Evolutionary conservation across 2,329 filamentous ascomycete species (phyloP), one percentile per base, ranked within the genome.

Genomic region (Phialocephala sp.): DNA sequence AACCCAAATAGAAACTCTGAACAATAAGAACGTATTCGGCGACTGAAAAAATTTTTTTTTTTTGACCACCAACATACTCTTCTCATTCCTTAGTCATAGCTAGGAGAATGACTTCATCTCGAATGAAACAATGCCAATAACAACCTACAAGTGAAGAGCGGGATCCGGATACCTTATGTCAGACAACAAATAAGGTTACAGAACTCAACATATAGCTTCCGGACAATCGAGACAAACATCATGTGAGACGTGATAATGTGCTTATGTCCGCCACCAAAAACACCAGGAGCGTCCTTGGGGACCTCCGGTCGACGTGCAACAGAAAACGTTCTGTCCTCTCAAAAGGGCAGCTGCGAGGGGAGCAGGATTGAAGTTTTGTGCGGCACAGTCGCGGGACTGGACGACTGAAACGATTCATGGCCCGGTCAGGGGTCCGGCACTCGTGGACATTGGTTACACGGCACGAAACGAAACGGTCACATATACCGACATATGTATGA

Each of bases 251-350:
- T 3, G 9, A 41, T 8, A 41, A 41, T 14, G 15, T 18, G 15
- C 12, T 41, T 41, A 41, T 14, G 37, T 41, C 37, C 37, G 37
- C 37, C 11, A 41, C 37, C 12, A 12, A 32, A 32, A 32, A 32
- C 27, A 14, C 37, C 37, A 41, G 37, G 45, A 50, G 20, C 43
- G n/a, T n/a, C 8, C 43, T 45, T 45, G 43, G 45, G n/a, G 45
- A 50, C 18, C 18, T 50, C 45, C 45, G 45, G n/a, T 50, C 18
- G 45, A 50, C 45, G 45, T 50, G 45, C 45, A 50, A 54, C 50
- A 54, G 15, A 35, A 12, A 54, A 54, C 1, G 18, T 18, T 35
- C 18, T 35, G 22, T 14, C 18, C 45, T 11, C 45, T 9, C 20
- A 20, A 50, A 50, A 6, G 11, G n/a, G 45, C 6, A 50, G 45